These are phyloP conservation scores for Cryomyces minteri DNA, from an alignment of 495 filamentous ascomycete species.

Conservation along the genomic window DNA sequence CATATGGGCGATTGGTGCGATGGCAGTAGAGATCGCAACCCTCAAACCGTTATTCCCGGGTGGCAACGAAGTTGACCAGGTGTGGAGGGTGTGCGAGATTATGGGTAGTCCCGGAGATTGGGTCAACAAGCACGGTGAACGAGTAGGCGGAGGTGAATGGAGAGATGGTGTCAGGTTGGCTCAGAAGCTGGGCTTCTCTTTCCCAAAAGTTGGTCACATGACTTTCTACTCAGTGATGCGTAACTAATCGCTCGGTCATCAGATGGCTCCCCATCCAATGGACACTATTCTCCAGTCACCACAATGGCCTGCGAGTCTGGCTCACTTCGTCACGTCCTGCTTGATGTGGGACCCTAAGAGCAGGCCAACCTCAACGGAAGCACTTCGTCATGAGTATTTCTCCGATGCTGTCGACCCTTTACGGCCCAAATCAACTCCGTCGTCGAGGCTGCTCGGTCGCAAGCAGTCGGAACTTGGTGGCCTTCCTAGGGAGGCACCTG, in stretches of 20 bases:
- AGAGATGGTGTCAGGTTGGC: conserved; percentile 83
- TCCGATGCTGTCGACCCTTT: conserved; percentile 87
- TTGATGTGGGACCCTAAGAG: conserved; percentile 97
- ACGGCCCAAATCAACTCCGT: conserved; percentile 64
- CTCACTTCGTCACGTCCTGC: conserved; percentile 94
- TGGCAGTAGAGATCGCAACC: conserved; percentile 97
- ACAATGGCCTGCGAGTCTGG: conserved; percentile 78
- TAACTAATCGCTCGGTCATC: neutral
- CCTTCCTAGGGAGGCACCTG: conserved; percentile 41
- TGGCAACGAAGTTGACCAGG: conserved; percentile 96
- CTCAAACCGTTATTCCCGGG: conserved; percentile 95
- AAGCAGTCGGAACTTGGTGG: conserved; percentile 69
- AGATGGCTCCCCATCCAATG: conserved; percentile 98
- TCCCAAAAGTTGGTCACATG: conserved; percentile 57
- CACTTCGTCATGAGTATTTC: conserved; percentile 88
- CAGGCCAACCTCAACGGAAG: conserved; percentile 86
- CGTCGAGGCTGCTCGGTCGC: conserved; percentile 63
- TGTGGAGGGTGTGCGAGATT: conserved; percentile 98
- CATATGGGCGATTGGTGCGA: conserved; percentile 98
- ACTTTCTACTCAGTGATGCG: neutral
- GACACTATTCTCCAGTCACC: conserved; percentile 79
- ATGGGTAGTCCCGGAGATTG: conserved; percentile 99
- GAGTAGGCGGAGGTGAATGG: conserved; percentile 95
- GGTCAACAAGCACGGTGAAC: conserved; percentile 76
- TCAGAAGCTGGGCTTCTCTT: conserved; percentile 92